phyloP scores from a whole-genome alignment of 2,329 filamentous ascomycete species.

The Lasiodiplodia gonubiensis region DNA sequence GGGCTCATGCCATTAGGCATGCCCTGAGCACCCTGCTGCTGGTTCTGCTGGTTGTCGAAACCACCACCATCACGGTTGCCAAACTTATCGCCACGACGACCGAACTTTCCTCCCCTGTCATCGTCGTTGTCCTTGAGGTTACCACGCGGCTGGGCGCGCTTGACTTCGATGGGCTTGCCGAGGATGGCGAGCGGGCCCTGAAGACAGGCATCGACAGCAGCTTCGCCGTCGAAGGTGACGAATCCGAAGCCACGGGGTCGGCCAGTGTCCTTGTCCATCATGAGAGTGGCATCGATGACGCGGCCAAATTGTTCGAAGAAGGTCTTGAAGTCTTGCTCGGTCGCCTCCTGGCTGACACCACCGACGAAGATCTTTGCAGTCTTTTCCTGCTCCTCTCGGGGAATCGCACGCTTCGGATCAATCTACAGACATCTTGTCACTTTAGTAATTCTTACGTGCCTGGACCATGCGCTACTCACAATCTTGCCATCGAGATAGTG shows the following conservation, averaged over 20 bases:
- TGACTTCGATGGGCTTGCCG: constrained; percentile 96
- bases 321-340: constrained; percentile 92
- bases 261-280: constrained; percentile 99
- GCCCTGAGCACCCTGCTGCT: constrained; percentile 47
- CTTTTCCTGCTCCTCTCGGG: constrained; percentile 95
- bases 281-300: constrained; percentile 94
- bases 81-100: constrained; percentile 43
- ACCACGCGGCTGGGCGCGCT: constrained; percentile 93
- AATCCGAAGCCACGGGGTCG: constrained; percentile 95
- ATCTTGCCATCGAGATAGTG: constrained; percentile 98
- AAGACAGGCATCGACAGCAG: constrained; percentile 90
- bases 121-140: constrained; percentile 93
- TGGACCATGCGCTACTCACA: constrained; percentile 61
- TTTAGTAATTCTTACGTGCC: not conserved
- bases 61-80: constrained; percentile 43
- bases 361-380: constrained; percentile 99
- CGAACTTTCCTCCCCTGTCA: constrained; percentile 54
- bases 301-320: constrained; percentile 97
- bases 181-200: constrained; percentile 86
- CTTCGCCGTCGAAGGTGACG: constrained; percentile 96
- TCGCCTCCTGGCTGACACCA: constrained; percentile 95
- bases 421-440: constrained; percentile 65
- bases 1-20: constrained; percentile 76
- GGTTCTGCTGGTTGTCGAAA: constrained; percentile 55
- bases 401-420: constrained; percentile 96